Evolutionary conservation across 192 early-diverging fungal species (phyloP).

Genomic region (Geranomyces michiganensis): DNA sequence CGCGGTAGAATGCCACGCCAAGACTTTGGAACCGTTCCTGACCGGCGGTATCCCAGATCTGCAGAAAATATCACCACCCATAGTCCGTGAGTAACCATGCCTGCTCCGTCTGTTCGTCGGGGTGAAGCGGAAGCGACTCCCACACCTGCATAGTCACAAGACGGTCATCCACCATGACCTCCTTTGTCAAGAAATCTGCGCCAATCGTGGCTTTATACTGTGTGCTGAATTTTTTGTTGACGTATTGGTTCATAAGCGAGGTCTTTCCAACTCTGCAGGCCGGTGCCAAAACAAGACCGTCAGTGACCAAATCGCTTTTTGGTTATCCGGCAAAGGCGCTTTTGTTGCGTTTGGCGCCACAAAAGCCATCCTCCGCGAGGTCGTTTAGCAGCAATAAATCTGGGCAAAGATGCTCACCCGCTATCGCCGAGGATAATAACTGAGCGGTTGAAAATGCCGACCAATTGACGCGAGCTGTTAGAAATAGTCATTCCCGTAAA

Average conservation of each 20-base stretch:
- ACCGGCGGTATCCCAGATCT: constrained; percentile 99
- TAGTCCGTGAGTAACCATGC: no score
- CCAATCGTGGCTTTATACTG: constrained; percentile 99
- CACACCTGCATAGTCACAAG: constrained; percentile 91
- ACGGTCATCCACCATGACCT: constrained; percentile 89
- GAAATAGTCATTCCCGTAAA: background rate
- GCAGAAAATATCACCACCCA: background rate
- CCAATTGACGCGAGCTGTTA: no score
- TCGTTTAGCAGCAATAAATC: background rate
- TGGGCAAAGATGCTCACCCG: constrained; percentile 19
- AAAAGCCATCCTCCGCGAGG: no score
- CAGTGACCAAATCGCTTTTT: no score
- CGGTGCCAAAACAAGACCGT: background rate
- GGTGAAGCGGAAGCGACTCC: no score
- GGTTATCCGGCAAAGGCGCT: background rate
- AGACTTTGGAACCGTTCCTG: constrained; percentile 98
- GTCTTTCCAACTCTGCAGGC: constrained; percentile 67
- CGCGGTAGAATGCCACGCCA: constrained; percentile 98
- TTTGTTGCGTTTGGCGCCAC: background rate
- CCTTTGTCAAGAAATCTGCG: constrained; percentile 98
- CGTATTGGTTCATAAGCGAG: constrained; percentile 99
- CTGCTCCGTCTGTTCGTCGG: constrained; percentile 4
- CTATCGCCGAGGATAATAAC: constrained; percentile 43
- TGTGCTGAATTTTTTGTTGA: constrained; percentile 93
- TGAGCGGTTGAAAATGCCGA: no score